Evolutionary conservation across 2,329 filamentous ascomycete genomes (phyloP).

Genomic region (Aspergillus tubingensis): DNA sequence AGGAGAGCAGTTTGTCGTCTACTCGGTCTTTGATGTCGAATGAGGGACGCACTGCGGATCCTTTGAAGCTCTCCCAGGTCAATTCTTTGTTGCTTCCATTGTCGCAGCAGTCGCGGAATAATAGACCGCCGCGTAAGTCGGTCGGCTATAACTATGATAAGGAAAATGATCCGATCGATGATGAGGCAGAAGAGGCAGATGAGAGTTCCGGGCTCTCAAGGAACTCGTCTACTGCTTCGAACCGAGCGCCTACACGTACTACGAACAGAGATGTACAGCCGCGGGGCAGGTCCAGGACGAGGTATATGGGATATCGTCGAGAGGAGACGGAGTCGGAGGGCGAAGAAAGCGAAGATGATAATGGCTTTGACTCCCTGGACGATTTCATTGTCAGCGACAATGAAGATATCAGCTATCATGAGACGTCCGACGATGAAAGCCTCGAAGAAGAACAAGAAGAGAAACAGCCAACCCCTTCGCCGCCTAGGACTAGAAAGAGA

Average conservation of each 20-base stretch:
- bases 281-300: conserved; percentile 13
- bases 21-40: conserved; percentile 2
- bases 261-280: conserved; percentile 11
- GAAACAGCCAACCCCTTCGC: conserved; percentile 14
- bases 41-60: conserved; percentile 28
- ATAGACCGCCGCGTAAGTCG: conserved; percentile 27
- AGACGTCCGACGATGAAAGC: conserved; percentile 34
- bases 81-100: conserved; percentile 39
- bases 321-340: conserved; percentile 24
- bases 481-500: conserved; percentile 31
- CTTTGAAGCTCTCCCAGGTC: conserved; percentile 33
- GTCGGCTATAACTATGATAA: conserved; percentile 37
- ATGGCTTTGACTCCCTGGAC: conserved; percentile 41
- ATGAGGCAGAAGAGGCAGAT: conserved; percentile 21
- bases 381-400: conserved; percentile 46
- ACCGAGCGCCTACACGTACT: conserved; percentile 24
- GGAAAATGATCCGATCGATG: conserved; percentile 36
- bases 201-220: conserved; percentile 18
- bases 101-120: conserved; percentile 25
- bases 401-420: conserved; percentile 40
- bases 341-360: conserved; percentile 28
- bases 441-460: conserved; percentile 26
- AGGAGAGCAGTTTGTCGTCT: conserved; percentile 13
- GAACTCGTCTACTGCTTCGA: conserved; percentile 23
- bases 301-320: conserved; percentile 22